Evolutionary conservation across 805 yeast species (phyloP).

Genomic region (Babjeviella inositovora): DNA sequence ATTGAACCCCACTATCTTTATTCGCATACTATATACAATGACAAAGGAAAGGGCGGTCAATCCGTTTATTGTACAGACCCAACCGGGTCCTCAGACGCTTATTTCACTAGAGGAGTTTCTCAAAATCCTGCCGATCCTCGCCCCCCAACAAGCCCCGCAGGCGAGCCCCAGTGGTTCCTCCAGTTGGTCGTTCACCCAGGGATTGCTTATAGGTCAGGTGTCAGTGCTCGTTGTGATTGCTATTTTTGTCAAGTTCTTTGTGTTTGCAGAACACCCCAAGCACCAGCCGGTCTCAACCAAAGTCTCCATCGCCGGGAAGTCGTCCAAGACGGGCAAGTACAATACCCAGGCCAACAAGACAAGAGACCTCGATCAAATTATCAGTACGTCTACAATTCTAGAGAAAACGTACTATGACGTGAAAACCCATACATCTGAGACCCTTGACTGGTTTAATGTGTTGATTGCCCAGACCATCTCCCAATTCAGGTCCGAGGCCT

Average conservation of each 20-base stretch:
- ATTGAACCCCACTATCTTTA: too few relatives aligned
- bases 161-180: too few relatives aligned
- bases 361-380: conserved; percentile 7
- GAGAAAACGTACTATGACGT: conserved; percentile 92
- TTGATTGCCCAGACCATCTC: conserved; percentile 80
- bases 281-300: conserved; percentile 7
- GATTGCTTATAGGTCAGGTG: conserved; percentile 56
- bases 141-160: too few relatives aligned
- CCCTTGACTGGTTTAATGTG: conserved; percentile 95
- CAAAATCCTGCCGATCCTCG: too few relatives aligned
- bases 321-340: conserved; percentile 6
- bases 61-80: too few relatives aligned
- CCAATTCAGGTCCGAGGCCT: conserved; percentile 81
- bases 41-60: too few relatives aligned
- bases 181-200: conserved; percentile 63
- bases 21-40: too few relatives aligned
- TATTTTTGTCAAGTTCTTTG: conserved; percentile 59
- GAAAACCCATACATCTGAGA: conserved; percentile 72
- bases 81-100: too few relatives aligned
- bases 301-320: conserved; percentile 1
- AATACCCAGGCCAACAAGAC: conserved; percentile 9
- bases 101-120: too few relatives aligned
- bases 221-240: conserved; percentile 50
- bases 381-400: conserved; percentile 31
- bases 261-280: conserved; percentile 49